Evolutionary conservation across 2,329 filamentous ascomycete species (phyloP).

Genomic region (Fusarium pseudoanthophilum): DNA sequence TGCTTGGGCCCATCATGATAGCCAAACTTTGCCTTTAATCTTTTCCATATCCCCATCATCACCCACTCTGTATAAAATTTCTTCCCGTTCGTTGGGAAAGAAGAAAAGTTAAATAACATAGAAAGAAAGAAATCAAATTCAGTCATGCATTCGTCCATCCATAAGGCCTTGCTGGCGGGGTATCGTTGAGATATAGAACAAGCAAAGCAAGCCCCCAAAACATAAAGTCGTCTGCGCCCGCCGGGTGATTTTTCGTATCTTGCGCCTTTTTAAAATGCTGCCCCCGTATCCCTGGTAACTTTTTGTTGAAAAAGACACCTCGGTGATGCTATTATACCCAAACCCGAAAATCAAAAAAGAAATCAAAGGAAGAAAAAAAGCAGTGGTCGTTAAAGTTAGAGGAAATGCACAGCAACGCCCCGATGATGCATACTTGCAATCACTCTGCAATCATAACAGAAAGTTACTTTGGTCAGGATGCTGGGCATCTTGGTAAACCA

Average conservation of each 20-base stretch:
- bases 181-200: slow-evolving; percentile 55
- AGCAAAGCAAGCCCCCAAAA: slow-evolving; percentile 49
- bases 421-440: slow-evolving; percentile 26
- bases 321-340: slow-evolving; percentile 44
- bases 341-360: slow-evolving; percentile 20
- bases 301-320: slow-evolving; percentile 57
- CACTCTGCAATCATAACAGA: slow-evolving; percentile 18
- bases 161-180: slow-evolving; percentile 49
- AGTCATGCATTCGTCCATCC: slow-evolving; percentile 45
- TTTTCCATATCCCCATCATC: background rate
- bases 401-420: slow-evolving; percentile 31
- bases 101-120: background rate
- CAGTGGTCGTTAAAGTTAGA: slow-evolving; percentile 24
- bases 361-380: slow-evolving; percentile 12
- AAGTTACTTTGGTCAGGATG: slow-evolving; percentile 11
- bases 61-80: slow-evolving; percentile 4
- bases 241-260: slow-evolving; percentile 41
- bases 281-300: slow-evolving; percentile 50
- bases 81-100: slow-evolving; percentile 2
- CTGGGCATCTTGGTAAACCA: background rate
- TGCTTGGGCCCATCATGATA: background rate
- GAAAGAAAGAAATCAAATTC: slow-evolving; percentile 22
- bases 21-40: slow-evolving; percentile 4
- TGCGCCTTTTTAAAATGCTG: slow-evolving; percentile 43
- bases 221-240: slow-evolving; percentile 46